Evolutionary conservation across 352 stramenopile genomes (phyloP).

Genomic region (Pythium pyrilobum): DNA sequence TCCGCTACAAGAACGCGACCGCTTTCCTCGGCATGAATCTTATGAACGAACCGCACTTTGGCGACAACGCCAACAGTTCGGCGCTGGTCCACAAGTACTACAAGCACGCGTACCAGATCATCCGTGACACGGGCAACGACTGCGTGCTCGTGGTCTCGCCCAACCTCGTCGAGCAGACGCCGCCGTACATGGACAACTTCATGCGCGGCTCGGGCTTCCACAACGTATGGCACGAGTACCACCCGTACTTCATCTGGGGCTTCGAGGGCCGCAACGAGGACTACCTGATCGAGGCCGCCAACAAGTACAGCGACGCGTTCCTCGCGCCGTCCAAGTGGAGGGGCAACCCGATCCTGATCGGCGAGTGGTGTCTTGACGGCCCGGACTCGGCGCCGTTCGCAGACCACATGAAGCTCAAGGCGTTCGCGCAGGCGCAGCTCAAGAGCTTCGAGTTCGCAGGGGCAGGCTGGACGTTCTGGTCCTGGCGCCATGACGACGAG

Average conservation of each 20-base stretch:
- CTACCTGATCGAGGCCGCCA: conserved; percentile 17
- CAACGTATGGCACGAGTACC: conserved; percentile 53
- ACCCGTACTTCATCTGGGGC: conserved; percentile 45
- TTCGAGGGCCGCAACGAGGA: conserved; percentile 21
- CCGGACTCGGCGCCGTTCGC: conserved; percentile 22
- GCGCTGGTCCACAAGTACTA: conserved; percentile 38
- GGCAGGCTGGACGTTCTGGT: conserved; percentile 6
- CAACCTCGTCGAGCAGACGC: conserved; percentile 31
- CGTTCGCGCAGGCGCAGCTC: conserved; percentile 24
- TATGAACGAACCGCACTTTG: conserved; percentile 44
- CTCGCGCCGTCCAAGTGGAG: conserved; percentile 7
- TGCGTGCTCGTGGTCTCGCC: conserved; percentile 39
- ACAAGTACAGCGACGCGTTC: conserved; percentile 17
- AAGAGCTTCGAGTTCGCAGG: conserved; percentile 7
- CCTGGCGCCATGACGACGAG: conserved; percentile 12
- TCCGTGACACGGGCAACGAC: conserved; percentile 32
- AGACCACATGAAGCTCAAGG: conserved; percentile 14
- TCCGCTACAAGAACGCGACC: conserved; percentile 31
- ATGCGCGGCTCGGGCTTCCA: conserved; percentile 21
- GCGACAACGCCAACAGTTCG: too few species aligned
- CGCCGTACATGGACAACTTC: conserved; percentile 22
- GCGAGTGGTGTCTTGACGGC: conserved; percentile 37
- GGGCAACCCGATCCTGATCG: conserved; percentile 35
- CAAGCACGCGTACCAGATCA: conserved; percentile 30
- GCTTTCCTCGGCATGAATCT: conserved; percentile 48